Conservation (phyloP, 2,329 filamentous ascomycete species). For the Phaeosphaeriaceae sp. region DNA sequence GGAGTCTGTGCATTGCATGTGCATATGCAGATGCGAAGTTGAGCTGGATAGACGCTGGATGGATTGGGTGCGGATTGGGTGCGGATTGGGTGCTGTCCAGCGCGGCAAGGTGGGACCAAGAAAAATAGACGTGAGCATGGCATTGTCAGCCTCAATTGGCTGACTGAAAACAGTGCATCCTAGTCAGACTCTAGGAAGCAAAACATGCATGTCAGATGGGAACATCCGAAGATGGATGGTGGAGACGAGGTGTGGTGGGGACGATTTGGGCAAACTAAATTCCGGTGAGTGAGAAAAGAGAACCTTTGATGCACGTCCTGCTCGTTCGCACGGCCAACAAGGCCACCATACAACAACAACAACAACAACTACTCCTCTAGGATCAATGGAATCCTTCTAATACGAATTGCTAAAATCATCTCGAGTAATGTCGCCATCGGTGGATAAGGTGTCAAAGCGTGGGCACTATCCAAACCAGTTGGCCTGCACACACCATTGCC, state of each 20-base stretch:
- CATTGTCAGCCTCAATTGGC: slow-evolving; percentile 5
- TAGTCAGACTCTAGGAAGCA: not conserved
- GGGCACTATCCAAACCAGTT: not conserved
- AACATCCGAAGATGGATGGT: not conserved
- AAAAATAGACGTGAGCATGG: not conserved
- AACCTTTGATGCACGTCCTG: too few relatives aligned
- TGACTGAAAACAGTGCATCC: slow-evolving; percentile 1
- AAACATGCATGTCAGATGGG: not conserved
- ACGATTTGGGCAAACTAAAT: not conserved
- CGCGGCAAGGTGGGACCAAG: not conserved
- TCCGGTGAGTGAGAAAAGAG: not conserved
- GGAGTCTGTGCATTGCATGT: slow-evolving; percentile 6
- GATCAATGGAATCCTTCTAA: too few relatives aligned
- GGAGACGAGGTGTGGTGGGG: too few relatives aligned
- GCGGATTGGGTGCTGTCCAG: not conserved
- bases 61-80: not conserved
- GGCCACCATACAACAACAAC: too few relatives aligned
- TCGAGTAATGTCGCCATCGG: not conserved
- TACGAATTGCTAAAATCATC: not conserved
- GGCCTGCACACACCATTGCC: not conserved
- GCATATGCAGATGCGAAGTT: not conserved
- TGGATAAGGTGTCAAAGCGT: not conserved
- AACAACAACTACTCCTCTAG: too few relatives aligned
- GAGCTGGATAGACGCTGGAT: not conserved
- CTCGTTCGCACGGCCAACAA: too few relatives aligned